Evolutionary conservation across 2,329 filamentous ascomycete genomes (phyloP).

Genomic region (Penicillium janthinellum): DNA sequence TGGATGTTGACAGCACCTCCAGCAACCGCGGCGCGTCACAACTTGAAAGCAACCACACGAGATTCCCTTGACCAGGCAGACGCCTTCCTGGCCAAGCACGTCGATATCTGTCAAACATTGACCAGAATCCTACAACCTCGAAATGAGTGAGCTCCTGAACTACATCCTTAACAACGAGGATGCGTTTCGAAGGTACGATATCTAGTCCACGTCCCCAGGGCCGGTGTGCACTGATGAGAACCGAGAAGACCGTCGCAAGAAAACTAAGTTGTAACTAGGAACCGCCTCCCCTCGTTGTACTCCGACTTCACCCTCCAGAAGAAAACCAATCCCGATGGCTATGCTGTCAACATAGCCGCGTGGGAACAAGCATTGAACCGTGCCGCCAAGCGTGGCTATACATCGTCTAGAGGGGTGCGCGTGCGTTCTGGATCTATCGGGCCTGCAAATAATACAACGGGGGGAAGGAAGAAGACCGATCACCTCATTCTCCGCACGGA

Average conservation of each 20-base stretch:
- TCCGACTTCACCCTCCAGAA: slow-evolving; percentile 79
- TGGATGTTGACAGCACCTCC: slow-evolving; percentile 8
- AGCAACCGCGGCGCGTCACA: neutral
- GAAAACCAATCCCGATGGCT: slow-evolving; percentile 81
- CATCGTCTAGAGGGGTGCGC: slow-evolving; percentile 45
- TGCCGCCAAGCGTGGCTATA: slow-evolving; percentile 65
- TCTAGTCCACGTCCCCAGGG: neutral
- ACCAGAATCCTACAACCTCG: neutral
- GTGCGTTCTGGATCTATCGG: slow-evolving; percentile 15
- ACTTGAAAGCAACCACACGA: neutral
- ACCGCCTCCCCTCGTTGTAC: slow-evolving; percentile 81
- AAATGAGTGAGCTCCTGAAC: slow-evolving; percentile 63
- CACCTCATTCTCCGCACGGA: slow-evolving; percentile 56
- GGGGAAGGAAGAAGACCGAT: slow-evolving; percentile 40
- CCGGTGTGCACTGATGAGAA: neutral
- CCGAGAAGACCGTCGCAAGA: neutral
- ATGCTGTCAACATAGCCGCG: slow-evolving; percentile 73
- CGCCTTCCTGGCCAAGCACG: neutral
- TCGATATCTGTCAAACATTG: neutral
- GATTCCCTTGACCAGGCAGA: neutral
- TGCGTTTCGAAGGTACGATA: slow-evolving; percentile 57
- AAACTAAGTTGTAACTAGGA: slow-evolving; percentile 48
- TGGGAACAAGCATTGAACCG: slow-evolving; percentile 76
- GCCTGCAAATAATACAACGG: neutral
- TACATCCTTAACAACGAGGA: slow-evolving; percentile 65